Percentiles rank a stretch among this genome's conserved stretches.
Evolutionary conservation across 176 grass and related monocot species (phyloP).

Genomic region (Leersia perrieri): DNA sequence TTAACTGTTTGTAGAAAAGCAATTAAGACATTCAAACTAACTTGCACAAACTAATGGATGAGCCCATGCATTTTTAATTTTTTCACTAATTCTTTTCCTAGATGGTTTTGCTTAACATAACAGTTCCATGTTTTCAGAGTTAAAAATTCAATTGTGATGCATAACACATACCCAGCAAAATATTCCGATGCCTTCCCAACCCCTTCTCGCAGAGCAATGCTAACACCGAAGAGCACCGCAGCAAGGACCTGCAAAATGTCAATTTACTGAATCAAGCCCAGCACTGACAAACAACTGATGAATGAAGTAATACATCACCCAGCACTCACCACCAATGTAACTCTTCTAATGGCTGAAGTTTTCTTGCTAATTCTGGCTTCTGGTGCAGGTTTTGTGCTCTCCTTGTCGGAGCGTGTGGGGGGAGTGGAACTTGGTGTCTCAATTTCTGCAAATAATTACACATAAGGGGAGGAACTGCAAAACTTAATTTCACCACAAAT

Average conservation of each 20-base stretch:
- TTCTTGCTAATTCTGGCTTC: background rate
- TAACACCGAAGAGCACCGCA: constrained; percentile 70
- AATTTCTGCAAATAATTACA: constrained; percentile 9
- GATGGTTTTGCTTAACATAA: background rate
- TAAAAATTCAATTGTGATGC: constrained; percentile 24
- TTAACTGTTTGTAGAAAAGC: background rate
- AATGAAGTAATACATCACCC: background rate
- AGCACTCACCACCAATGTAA: constrained; percentile 48
- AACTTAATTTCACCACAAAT: constrained; percentile 5
- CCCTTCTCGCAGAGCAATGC: constrained; percentile 70
- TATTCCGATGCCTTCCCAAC: constrained; percentile 77
- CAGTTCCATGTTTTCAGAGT: background rate
- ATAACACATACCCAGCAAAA: constrained; percentile 81
- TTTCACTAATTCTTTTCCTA: background rate
- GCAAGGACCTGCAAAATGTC: constrained; percentile 56
- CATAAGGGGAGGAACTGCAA: background rate
- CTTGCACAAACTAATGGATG: background rate
- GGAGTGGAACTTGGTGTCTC: constrained; percentile 10
- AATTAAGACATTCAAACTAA: constrained; percentile 25
- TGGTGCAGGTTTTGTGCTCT: background rate
- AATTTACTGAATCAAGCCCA: background rate
- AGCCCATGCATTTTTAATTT: background rate
- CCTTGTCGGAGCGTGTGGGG: background rate
- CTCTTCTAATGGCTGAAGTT: constrained; percentile 39
- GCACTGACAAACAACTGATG: background rate